Conservation (phyloP, 1,284 basidiomycete species). For the Ceratobasidium sp. region DNA sequence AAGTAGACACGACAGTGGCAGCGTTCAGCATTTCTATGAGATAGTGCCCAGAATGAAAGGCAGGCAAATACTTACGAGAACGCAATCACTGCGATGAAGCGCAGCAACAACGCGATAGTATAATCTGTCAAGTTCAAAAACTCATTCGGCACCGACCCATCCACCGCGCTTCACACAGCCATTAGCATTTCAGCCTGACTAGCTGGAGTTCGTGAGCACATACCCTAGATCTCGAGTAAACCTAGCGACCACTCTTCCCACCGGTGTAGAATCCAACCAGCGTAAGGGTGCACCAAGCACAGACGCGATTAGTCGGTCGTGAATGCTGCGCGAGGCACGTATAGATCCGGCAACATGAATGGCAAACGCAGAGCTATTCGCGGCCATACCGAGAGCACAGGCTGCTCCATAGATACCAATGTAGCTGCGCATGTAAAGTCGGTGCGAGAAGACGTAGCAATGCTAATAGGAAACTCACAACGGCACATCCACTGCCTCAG, state of each 20-base stretch:
- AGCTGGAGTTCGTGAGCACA: no score
- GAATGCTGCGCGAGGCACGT: conserved; percentile 67
- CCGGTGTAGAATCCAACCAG: conserved; percentile 58
- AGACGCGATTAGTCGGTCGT: conserved; percentile 64
- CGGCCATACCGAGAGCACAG: conserved; percentile 51
- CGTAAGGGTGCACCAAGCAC: conserved; percentile 68
- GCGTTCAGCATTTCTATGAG: no score
- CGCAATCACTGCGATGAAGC: conserved; percentile 56
- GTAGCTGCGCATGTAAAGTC: conserved; percentile 56
- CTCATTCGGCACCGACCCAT: conserved; percentile 39
- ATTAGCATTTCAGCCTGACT: no score
- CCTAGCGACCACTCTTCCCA: conserved; percentile 57
- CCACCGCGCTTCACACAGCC: conserved; percentile 42
- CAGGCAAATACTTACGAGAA: conserved; percentile 46
- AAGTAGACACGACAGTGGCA: conserved; percentile 62
- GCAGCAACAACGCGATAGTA: conserved; percentile 53
- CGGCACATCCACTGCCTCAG: conserved; percentile 50
- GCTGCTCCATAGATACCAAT: conserved; percentile 61
- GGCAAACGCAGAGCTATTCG: conserved; percentile 54
- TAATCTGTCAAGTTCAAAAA: conserved; percentile 53
- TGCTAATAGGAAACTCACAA: conserved; percentile 53
- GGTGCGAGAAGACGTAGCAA: conserved; percentile 30
- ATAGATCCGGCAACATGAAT: conserved; percentile 59
- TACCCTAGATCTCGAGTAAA: no score
- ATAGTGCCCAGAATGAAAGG: no score